phyloP scores from a whole-genome alignment of 495 filamentous ascomycete genomes.

The Sabuloglossum arenarium region DNA sequence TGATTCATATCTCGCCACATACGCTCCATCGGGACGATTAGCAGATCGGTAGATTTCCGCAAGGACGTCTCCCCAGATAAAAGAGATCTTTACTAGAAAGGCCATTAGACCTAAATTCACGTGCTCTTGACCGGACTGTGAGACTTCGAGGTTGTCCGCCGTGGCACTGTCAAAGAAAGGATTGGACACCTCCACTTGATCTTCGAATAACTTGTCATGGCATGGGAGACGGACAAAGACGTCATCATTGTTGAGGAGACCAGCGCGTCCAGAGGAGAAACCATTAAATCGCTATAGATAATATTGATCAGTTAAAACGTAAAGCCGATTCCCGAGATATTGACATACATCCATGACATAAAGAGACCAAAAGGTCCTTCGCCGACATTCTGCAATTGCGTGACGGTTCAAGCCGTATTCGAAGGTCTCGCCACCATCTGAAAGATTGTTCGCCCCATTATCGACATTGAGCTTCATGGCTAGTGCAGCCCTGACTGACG shows the following conservation, averaged over 20 bases:
- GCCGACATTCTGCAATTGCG: slow-evolving; percentile 40
- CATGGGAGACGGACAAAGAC: slow-evolving; percentile 42
- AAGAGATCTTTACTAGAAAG: slow-evolving; percentile 34
- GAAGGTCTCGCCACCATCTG: slow-evolving; percentile 20
- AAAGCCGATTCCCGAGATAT: not conserved
- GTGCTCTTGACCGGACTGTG: slow-evolving; percentile 10
- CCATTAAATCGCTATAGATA: slow-evolving; percentile 30
- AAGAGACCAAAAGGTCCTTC: slow-evolving; percentile 45
- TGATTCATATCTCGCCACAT: slow-evolving; percentile 22
- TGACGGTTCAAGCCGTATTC: slow-evolving; percentile 35
- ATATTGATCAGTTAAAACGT: not conserved
- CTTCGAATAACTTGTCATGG: slow-evolving; percentile 34
- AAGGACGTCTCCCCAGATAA: slow-evolving; percentile 44
- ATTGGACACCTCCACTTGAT: slow-evolving; percentile 25
- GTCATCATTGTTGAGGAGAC: slow-evolving; percentile 28
- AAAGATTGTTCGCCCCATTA: slow-evolving; percentile 27
- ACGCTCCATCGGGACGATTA: slow-evolving; percentile 24
- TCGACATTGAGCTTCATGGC: slow-evolving; percentile 40
- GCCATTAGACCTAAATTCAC: slow-evolving; percentile 31
- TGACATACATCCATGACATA: slow-evolving; percentile 37
- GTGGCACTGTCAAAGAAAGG: slow-evolving; percentile 34
- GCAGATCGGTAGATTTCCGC: slow-evolving; percentile 32
- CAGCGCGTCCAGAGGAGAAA: slow-evolving; percentile 27
- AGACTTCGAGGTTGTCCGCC: slow-evolving; percentile 10
- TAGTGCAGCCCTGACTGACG: slow-evolving; percentile 33